Evolutionary conservation across 208 protist species (phyloP), one percentile per base, ranked within the genome.

Genomic region (Angomonas deanei): DNA sequence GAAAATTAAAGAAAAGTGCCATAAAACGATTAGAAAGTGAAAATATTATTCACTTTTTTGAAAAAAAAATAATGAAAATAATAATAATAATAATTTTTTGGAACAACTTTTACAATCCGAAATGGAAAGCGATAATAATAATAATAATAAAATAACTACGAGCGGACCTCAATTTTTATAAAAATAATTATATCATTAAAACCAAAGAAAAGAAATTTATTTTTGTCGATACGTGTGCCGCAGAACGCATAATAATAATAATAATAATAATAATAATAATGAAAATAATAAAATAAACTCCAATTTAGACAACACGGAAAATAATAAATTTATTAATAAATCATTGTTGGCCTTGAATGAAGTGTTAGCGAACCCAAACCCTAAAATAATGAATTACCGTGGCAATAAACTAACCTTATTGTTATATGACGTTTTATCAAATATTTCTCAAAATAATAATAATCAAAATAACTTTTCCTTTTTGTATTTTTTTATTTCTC

Each of bases 401-500:
- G 21, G 50, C 36, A 42, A 42, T 42, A 42, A 42, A 42, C 15
- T 42, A 42, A 42, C 36, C 15, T 42, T 42, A 42, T 15, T 42
- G 15, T 15, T 42, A 15, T 42, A 42, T 59, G 46, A 55, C 55
- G 46, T 8, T 73, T 84, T 19, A 67, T 74, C 15, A 80, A 78
- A 46, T 84, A 58, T 70, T 19, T 42, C 27, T 28, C 19, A 64
- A 8, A 23, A 34, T 23, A n/a, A 34, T 30, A 65, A 49, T 55
- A 53, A 33, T 17, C 19, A 65, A 23, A 26, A 53, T 53, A 26
- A 53, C 8, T 11, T 28, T 53, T 42, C 36, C 15, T 42, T 15
- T 42, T 42, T 15, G 36, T 42, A 42, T 42, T 42, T 42, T 15
- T n/a, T 53, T 24, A 10, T 53, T 17, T 24, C 8, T 10, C 23